Conservation (phyloP, 257 asterid genomes). For the Solanum acaule region DNA sequence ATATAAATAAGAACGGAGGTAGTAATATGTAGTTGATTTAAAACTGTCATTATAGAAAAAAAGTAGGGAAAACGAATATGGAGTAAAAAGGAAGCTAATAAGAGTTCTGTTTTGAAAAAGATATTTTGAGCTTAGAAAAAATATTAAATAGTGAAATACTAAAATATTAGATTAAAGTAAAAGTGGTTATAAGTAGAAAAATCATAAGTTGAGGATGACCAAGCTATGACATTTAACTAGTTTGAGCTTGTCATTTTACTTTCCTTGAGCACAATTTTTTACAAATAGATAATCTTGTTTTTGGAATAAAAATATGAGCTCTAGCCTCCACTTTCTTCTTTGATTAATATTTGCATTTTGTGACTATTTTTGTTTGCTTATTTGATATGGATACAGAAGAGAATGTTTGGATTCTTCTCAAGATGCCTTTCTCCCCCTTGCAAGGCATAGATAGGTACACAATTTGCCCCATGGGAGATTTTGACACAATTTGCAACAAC, state of each 20-base stretch:
- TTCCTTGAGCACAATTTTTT: not conserved
- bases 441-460: slow-evolving; percentile 26
- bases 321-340: not conserved
- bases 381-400: slow-evolving; percentile 45
- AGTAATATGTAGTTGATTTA: not conserved
- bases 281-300: not conserved
- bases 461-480: not conserved
- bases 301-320: not conserved
- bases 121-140: not conserved
- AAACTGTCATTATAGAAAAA: not conserved
- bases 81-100: not conserved
- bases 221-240: not conserved
- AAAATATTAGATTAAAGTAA: not conserved
- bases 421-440: slow-evolving; percentile 87
- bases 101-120: not conserved
- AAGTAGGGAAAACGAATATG: not conserved
- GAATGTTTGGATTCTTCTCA: slow-evolving; percentile 71
- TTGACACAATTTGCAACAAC: not conserved
- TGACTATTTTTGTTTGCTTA: not conserved
- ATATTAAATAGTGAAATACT: not conserved
- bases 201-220: not conserved
- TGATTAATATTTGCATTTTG: not conserved
- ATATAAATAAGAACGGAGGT: not conserved
- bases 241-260: not conserved
- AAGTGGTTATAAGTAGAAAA: not conserved